Conservation (phyloP, 805 yeast genomes). For the Isabelozyma gotoi region DNA sequence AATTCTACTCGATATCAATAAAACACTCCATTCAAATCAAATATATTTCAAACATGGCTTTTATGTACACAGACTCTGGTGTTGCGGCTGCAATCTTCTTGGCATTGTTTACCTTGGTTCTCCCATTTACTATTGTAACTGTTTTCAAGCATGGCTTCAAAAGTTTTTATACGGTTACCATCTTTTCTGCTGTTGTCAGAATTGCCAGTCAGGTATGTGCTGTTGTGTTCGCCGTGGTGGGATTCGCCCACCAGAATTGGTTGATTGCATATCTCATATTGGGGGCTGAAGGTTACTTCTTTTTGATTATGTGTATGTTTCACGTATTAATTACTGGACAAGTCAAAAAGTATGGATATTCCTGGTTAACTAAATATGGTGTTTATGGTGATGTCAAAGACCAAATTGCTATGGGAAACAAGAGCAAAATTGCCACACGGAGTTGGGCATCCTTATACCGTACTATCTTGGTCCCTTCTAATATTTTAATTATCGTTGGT, state of each 20-base stretch:
- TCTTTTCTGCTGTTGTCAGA: conserved; percentile 28
- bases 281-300: conserved; percentile 41
- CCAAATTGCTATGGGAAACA: neutral
- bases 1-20: too few relatives aligned
- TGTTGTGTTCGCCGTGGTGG: conserved; percentile 30
- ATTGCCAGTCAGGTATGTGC: conserved; percentile 35
- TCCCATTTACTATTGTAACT: conserved; percentile 15
- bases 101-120: conserved; percentile 23
- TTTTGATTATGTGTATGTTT: conserved; percentile 28
- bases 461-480: conserved; percentile 29
- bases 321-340: conserved; percentile 28
- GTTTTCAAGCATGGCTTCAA: conserved; percentile 22
- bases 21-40: too few relatives aligned
- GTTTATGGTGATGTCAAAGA: neutral
- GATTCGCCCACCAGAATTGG: conserved; percentile 29
- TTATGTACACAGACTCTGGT: conserved; percentile 21
- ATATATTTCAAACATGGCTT: conserved; percentile 9
- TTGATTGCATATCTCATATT: conserved; percentile 37
- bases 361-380: conserved; percentile 17
- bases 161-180: conserved; percentile 21
- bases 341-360: conserved; percentile 16
- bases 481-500: conserved; percentile 29
- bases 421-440: neutral
- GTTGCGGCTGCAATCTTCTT: conserved; percentile 33
- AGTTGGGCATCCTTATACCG: conserved; percentile 16